Percentiles rank a stretch among this genome's conserved stretches.
Conservation (phyloP, 768 basidiomycete genomes). For the Psilocybe cyanescens region DNA sequence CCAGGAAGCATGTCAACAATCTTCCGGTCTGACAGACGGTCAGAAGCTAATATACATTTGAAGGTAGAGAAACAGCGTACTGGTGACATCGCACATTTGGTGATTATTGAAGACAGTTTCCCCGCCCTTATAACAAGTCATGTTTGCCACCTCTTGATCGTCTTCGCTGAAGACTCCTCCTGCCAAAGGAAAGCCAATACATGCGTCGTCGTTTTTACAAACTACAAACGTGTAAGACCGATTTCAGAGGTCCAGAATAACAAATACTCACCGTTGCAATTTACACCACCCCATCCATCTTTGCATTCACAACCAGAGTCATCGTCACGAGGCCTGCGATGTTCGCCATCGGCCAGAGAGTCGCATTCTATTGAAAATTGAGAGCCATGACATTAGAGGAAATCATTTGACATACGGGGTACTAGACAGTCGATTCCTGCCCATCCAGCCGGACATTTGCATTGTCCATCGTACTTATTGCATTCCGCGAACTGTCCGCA, state of each 20-base stretch:
- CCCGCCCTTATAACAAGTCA: conserved; percentile 95
- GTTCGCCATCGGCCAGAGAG: conserved; percentile 88
- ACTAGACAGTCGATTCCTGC: conserved; percentile 93
- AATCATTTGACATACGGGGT: conserved; percentile 61
- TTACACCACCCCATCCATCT: conserved; percentile 95
- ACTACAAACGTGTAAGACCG: conserved; percentile 51
- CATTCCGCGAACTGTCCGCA: conserved; percentile 95
- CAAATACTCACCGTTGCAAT: conserved; percentile 84
- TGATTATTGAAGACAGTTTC: conserved; percentile 94
- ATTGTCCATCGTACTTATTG: conserved; percentile 92
- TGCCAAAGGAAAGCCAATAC: conserved; percentile 73
- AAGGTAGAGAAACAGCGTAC: conserved; percentile 48
- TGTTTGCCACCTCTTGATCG: conserved; percentile 37
- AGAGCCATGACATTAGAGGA: conserved; percentile 8
- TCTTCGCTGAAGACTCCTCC: conserved; percentile 26
- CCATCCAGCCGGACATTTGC: conserved; percentile 97
- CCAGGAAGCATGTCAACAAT: conserved; percentile 91
- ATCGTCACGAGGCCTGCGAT: conserved; percentile 78
- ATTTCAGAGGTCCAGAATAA: not conserved
- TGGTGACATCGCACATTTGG: conserved; percentile 98
- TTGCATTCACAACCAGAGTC: conserved; percentile 82
- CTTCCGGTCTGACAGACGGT: conserved; percentile 71
- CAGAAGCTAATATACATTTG: not conserved
- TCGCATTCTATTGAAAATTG: conserved; percentile 72
- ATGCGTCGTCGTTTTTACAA: conserved; percentile 82